These are phyloP conservation scores for Tripterygium wilfordii DNA, from an alignment of 177 flowering plant genomes.

Conservation along the genomic window DNA sequence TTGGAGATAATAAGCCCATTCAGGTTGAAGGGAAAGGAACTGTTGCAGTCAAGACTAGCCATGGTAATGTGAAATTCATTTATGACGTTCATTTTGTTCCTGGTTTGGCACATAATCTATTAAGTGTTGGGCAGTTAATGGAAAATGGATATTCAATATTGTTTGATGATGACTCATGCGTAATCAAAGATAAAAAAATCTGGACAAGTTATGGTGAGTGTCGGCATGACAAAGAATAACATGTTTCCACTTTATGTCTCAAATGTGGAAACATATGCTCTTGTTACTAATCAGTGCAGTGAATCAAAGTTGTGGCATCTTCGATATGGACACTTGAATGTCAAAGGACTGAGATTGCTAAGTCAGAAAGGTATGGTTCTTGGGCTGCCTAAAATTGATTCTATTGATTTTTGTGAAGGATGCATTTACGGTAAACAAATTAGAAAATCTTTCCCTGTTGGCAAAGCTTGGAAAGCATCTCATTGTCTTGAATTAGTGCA, in stretches of 20 bases:
- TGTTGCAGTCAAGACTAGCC: slow-evolving; percentile 6
- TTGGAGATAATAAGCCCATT: slow-evolving; percentile 13
- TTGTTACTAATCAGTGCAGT: neutral
- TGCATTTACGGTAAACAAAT: slow-evolving; percentile 18
- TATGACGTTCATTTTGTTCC: slow-evolving; percentile 20
- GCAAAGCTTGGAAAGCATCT: slow-evolving; percentile 3
- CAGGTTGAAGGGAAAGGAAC: slow-evolving; percentile 17
- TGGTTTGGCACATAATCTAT: slow-evolving; percentile 11
- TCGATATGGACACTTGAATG: slow-evolving; percentile 20
- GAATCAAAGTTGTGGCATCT: slow-evolving; percentile 19
- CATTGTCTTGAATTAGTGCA: slow-evolving; percentile 12
- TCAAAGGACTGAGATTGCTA: slow-evolving; percentile 8
- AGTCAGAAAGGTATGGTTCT: slow-evolving; percentile 14
- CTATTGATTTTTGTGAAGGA: slow-evolving; percentile 13
- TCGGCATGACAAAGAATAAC: slow-evolving; percentile 11
- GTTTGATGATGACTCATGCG: slow-evolving; percentile 14
- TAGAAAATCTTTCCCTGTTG: slow-evolving; percentile 9
- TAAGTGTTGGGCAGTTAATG: slow-evolving; percentile 24
- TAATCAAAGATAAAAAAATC: slow-evolving; percentile 9
- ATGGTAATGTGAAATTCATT: slow-evolving; percentile 11
- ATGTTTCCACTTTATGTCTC: slow-evolving; percentile 16
- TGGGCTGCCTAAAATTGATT: slow-evolving; percentile 14
- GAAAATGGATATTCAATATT: slow-evolving; percentile 9
- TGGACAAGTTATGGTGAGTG: neutral
- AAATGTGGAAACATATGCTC: neutral